Conservation (phyloP, 2,329 filamentous ascomycete species). For the Calonectria hongkongensis region DNA sequence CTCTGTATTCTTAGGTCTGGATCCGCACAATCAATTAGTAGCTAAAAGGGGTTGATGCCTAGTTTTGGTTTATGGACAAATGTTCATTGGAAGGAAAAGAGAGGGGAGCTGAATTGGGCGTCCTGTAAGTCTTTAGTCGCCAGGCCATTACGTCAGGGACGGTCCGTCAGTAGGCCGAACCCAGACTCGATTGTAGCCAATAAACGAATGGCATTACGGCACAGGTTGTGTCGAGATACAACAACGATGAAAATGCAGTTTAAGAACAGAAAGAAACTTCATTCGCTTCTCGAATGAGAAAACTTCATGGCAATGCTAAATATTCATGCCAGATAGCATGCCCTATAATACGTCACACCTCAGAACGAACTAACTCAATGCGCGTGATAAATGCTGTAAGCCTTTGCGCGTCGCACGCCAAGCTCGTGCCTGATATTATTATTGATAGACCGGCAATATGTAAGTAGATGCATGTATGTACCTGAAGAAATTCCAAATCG, state of each 20-base stretch:
- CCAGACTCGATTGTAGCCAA: slow-evolving; percentile 45
- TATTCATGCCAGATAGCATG: too few species aligned
- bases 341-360: too few species aligned
- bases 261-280: too few species aligned
- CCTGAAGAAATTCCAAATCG: background rate
- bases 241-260: too few species aligned
- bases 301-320: too few species aligned
- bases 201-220: slow-evolving; percentile 41
- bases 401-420: background rate
- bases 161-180: slow-evolving; percentile 47
- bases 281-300: too few species aligned
- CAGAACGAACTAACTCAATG: background rate
- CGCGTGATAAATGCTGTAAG: background rate
- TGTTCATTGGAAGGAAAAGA: background rate
- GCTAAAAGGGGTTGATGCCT: background rate
- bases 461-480: background rate
- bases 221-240: background rate
- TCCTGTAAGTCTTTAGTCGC: background rate
- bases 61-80: background rate
- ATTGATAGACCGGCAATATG: slow-evolving; percentile 1
- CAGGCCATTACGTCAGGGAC: slow-evolving; percentile 40
- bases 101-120: slow-evolving; percentile 27
- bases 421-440: slow-evolving; percentile 22
- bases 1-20: background rate
- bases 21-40: background rate